Evolutionary conservation across 495 filamentous ascomycete species (phyloP), one percentile per base, ranked within the genome.

Genomic region (Geopyxis carbonaria): DNA sequence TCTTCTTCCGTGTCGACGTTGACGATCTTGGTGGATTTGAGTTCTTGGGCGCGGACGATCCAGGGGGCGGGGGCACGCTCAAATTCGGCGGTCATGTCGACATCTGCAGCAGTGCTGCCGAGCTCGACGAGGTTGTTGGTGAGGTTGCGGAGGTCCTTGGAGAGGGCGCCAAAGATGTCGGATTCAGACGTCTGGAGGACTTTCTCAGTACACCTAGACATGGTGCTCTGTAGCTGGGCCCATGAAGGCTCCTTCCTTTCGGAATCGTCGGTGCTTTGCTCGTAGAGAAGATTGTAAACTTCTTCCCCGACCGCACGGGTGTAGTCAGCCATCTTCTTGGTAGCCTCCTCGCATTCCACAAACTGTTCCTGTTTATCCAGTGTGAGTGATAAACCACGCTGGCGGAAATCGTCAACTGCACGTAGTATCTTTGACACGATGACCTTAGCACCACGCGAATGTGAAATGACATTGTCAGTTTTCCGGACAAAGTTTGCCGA

Each of bases 391-490:
- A 95, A 63, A 3, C 79, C 87, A 29, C 87, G 64, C 0, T 71
- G 65, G 46, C 74, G 77, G 28, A 93, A 64, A 35, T 93, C 85
- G 29, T 84, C 75, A 3, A 94, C 59, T 22, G 80, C 68, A 23
- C 78, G 69, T 11, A 78, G 65, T 4, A 81, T 73, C 58, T 95
- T 95, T 34, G 70, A 67, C 45, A 77, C 74, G 18, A 91, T 67
- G 15, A 93, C 81, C 59, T 93, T 93, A 23, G 76, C 69, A 52
- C 78, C 84, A 37, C 87, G 73, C 4, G 78, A 77, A 47, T 81
- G 76, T 22, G 67, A 69, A 43, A 86, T 65, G 15, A 89, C 70
- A 5, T 63, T 57, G 23, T 93, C 84, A 11, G 75, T 62, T 53
- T 78, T 78, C 46, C 68, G 71, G n/a, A 69, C 46, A 29, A 92